These are phyloP conservation scores for Podospora pseudoanserina DNA, from an alignment of 495 filamentous ascomycete genomes.

Conservation along the genomic window DNA sequence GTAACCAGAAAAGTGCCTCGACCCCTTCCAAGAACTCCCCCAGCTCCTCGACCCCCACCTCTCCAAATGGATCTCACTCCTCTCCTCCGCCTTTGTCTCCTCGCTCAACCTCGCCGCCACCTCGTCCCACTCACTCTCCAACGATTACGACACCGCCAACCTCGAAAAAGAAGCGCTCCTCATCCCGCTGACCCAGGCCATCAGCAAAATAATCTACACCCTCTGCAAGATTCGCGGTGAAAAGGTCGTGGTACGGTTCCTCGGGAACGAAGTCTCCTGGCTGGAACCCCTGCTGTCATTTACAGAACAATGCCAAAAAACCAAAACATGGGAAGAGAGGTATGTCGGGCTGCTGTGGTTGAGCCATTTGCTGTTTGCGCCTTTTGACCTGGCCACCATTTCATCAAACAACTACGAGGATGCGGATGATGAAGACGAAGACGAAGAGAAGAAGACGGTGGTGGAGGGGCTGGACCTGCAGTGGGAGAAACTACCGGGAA, in stretches of 20 bases:
- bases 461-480: not conserved
- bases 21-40: slow-evolving; percentile 92
- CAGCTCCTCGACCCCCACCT: slow-evolving; percentile 93
- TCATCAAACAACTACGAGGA: slow-evolving; percentile 45
- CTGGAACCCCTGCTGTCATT: slow-evolving; percentile 73
- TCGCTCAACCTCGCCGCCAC: slow-evolving; percentile 33
- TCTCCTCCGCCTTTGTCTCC: slow-evolving; percentile 71
- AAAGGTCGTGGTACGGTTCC: slow-evolving; percentile 85
- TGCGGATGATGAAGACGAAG: slow-evolving; percentile 37
- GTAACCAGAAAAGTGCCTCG: slow-evolving; percentile 53
- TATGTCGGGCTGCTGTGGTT: slow-evolving; percentile 91
- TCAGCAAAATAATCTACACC: slow-evolving; percentile 77
- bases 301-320: slow-evolving; percentile 45
- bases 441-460: not conserved
- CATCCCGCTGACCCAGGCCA: slow-evolving; percentile 60
- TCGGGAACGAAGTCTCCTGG: slow-evolving; percentile 81
- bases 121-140: not conserved
- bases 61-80: slow-evolving; percentile 62
- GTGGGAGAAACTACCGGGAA: slow-evolving; percentile 55
- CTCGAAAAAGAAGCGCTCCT: slow-evolving; percentile 33
- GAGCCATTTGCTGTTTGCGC: slow-evolving; percentile 85
- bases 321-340: slow-evolving; percentile 71
- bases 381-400: slow-evolving; percentile 84
- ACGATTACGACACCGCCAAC: not conserved
- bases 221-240: slow-evolving; percentile 92